These are phyloP conservation scores for Suillus weaverae DNA, from an alignment of 768 basidiomycete genomes.

Conservation along the genomic window DNA sequence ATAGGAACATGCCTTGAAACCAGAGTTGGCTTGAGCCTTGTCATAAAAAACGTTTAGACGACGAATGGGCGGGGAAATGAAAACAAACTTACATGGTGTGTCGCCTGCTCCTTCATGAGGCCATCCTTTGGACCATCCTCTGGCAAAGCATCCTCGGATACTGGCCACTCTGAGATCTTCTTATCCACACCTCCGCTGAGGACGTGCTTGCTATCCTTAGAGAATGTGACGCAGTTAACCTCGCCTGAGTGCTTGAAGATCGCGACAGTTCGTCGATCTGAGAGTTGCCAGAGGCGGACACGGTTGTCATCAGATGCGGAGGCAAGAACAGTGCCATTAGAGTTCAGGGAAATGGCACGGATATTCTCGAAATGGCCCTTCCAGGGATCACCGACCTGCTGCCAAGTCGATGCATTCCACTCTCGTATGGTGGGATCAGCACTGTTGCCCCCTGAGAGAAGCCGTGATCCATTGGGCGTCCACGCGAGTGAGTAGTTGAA, in stretches of 20 bases:
- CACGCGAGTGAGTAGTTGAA: background rate
- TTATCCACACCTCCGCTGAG: background rate
- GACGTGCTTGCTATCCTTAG: background rate
- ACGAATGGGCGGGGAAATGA: background rate
- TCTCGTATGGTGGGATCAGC: background rate
- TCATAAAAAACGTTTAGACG: background rate
- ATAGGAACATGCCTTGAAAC: background rate
- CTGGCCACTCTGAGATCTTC: background rate
- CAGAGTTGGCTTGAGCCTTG: background rate
- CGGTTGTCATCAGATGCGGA: conserved; percentile 32
- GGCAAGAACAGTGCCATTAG: conserved; percentile 19
- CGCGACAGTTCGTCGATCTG: background rate
- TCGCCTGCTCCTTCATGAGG: background rate
- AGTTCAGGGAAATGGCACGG: background rate
- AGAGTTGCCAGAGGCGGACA: conserved; percentile 29
- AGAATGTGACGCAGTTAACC: background rate
- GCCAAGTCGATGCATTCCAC: background rate
- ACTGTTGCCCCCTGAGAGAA: background rate
- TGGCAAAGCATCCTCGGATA: background rate
- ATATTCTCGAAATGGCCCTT: background rate
- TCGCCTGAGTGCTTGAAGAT: background rate
- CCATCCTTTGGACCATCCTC: background rate
- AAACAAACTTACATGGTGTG: too few relatives aligned
- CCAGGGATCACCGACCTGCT: background rate
- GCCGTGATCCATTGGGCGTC: too few relatives aligned